Base-by-base conservation (phyloP, 345 rosid genomes). In the Ricinus communis region DNA sequence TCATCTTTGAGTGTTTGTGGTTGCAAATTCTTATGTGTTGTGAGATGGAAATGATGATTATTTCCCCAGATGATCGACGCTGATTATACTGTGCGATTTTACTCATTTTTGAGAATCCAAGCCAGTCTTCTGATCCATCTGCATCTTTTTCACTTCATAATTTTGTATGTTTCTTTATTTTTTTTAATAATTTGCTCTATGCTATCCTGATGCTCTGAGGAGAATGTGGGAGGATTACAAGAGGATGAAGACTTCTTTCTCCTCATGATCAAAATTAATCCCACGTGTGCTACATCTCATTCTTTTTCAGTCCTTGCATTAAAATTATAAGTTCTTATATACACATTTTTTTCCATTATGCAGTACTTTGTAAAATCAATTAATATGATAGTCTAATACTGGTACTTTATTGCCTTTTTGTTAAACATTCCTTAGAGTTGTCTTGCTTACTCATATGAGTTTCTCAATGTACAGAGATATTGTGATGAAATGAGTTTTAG, bases 61-160 rank as follows among this genome's bases (percentile, higher is more conserved):
- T 82, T 78, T 81, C 74, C 81, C 84, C 85, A 82, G 41, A 79
- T 79, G 83, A 81, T 79, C 81, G 77, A 77, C 47, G 62, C 65
- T 77, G 84, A 83, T 72, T 65, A 68, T 64, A 78, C 79, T 69
- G 75, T 63, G 87, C 81, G 73, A 80, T 71, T 72, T 65, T 63
- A 73, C 58, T 67, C 43, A 4, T 73, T 52, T 66, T 31, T 71
- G 56, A 55, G 55, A 65, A 65, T 78, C 81, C 72, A 80, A 79
- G 83, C 83, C 81, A 74, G 73, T 41, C 16, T 22, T 62, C 81
- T 80, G 82, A 74, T 80, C 80, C 83, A 70, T 78, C 65, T 58
- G 5, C 15, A 3, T 25, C 27, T 54, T 47, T 16, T 69, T 1
- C 36, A 24, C 8, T 30, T 38, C 5, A 4, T 4, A 38, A 8